Base-by-base conservation (phyloP, 345 rosid species). In the Rhodamnia argentea region DNA sequence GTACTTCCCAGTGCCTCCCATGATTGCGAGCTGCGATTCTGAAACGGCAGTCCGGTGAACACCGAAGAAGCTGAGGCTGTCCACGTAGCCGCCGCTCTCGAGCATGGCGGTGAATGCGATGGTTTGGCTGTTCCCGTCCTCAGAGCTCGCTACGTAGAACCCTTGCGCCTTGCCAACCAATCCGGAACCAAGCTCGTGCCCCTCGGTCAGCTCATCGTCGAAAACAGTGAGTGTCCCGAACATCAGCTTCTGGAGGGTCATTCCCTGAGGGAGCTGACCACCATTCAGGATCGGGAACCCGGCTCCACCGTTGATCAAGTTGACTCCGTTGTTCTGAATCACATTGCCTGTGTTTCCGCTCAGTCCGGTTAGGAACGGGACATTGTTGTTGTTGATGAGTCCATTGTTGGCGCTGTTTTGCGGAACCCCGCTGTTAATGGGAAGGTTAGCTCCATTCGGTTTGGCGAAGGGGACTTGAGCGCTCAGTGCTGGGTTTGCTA, bases 1-100 rank as follows among this genome's bases (percentile, higher is more conserved):
- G 88, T 92, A 93, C 87, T 94, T 95, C 32, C 99, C 97, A 0
- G 98, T 95, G 27, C 98, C 99, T 51, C 98, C 99, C 98, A 95
- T 96, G 84, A 97, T 87, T 5, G 97, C 93, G 57, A 95, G 87
- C 89, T 94, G 98, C 5, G 98, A 96, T 84, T 97, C 97, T 0
- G 99, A 95, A 54, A 87, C 96, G 5, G 91, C 97, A 0, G 95
- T 94, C 82, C 92, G 88, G 50, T 92, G 96, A 70, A 95, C 96
- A 44, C 98, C 99, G 7, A 94, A 95, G 90, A 96, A 92, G 92
- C 96, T 94, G 87, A 96, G 91, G 82, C 95, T 95, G 86, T 95
- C 95, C 3, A 84, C 89, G 52, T 94, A 95, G 56, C 96, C 95
- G 1, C 98, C 94, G 1, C 88, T 86, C 86, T 89, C 88, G 57